Evolutionary conservation across 208 protist species (phyloP), one percentile per base, ranked within the genome.

Genomic region (Trypanosoma grayi): DNA sequence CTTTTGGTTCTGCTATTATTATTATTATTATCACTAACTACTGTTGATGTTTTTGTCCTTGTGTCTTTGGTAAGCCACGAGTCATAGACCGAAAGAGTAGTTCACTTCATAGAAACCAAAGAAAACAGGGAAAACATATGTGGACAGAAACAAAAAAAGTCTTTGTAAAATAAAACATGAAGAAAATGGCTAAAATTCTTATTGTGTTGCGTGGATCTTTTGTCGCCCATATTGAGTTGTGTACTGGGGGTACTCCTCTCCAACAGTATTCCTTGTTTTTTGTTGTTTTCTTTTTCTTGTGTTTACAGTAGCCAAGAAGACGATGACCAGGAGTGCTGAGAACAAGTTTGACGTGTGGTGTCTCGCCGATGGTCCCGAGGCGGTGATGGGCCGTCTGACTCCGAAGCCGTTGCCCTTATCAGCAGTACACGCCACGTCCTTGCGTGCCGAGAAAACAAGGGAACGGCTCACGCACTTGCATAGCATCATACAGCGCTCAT

Each of bases 401-500:
- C 48, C 47, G 14, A 20, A 14, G 20, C 36, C 36, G 8, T 46
- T 48, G 0, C 59, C 34, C 3, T 33, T 45, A 34, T 47, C 33
- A 16, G 27, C 7, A 6, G 18, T 31, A 30, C 8, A 2, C 16
- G 10, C 39, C 30, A 36, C 30, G 30, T n/a, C n/a, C 6, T 39
- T 40, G 36, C 31, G 18, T 20, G 30, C 20, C n/a, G 33, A 30
- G 5, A 30, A 7, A 3, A 48, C 59, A 31, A 39, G 27, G 33
- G 47, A 56, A n/a, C 46, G 59, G n/a, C 48, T 65, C 13, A 37
- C 48, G 11, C 13, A 25, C 28, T 18, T 65, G 18, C 59, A 65
- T 27, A 48, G 7, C 8, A 65, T 56, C 13, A 48, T 65, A 27
- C 59, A 65, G 28, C 59, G 48, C 25, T 57, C 48, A 8, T 8